Evolutionary conservation across 225 moss, liverwort and hornwort species (phyloP).

Genomic region (Ulota crispa): DNA sequence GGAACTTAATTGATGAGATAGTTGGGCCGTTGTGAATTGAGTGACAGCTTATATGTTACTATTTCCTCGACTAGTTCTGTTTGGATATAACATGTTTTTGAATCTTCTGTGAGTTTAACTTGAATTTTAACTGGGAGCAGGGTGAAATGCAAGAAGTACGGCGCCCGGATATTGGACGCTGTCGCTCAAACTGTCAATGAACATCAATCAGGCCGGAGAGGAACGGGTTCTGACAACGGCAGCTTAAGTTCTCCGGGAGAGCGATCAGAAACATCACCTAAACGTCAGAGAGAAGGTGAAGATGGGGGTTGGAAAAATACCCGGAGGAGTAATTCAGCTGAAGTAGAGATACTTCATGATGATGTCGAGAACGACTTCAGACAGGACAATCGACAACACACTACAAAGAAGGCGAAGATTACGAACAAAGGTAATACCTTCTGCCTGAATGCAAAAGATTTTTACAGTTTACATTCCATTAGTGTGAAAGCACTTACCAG

Average conservation of each 20-base stretch:
- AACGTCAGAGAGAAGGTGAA: slow-evolving; percentile 65
- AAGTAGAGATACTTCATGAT: slow-evolving; percentile 18
- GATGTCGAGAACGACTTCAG: slow-evolving; percentile 59
- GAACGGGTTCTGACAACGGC: slow-evolving; percentile 22
- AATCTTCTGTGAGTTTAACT: slow-evolving; percentile 1
- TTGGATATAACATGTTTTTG: not conserved
- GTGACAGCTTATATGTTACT: not conserved
- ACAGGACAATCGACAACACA: slow-evolving; percentile 33
- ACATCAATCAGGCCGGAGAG: slow-evolving; percentile 43
- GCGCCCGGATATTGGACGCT: slow-evolving; percentile 76
- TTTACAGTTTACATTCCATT: not conserved
- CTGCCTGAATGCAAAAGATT: not conserved
- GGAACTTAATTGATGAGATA: not conserved
- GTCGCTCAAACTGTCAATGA: slow-evolving; percentile 70
- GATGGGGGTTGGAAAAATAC: slow-evolving; percentile 55
- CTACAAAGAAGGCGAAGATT: slow-evolving; percentile 66
- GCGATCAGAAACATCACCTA: slow-evolving; percentile 42
- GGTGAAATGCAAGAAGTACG: slow-evolving; percentile 84
- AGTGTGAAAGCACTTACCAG: not conserved
- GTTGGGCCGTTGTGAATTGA: slow-evolving; percentile 4
- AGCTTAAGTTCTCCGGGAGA: slow-evolving; percentile 31
- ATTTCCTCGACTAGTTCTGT: not conserved
- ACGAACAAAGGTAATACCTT: slow-evolving; percentile 25
- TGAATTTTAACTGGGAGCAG: slow-evolving; percentile 35
- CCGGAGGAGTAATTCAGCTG: slow-evolving; percentile 26